A percentile compares a stretch with the other conserved stretches of the same genome.
Evolutionary conservation across 2,329 filamentous ascomycete genomes (phyloP).

Genomic region (Claviceps cyperi): DNA sequence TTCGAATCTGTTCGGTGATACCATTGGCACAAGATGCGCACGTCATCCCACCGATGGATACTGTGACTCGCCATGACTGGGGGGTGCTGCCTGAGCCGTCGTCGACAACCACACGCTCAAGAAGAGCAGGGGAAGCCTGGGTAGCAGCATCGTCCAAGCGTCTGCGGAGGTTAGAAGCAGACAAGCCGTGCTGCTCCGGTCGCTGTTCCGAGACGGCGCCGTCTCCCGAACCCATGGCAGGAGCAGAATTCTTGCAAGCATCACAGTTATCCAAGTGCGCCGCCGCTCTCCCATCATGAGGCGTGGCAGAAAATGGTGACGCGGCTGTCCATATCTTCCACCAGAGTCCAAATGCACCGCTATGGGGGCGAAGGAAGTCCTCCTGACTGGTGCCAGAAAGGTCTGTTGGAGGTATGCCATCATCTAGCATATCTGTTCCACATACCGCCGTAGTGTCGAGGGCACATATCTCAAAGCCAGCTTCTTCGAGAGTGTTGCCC

Average conservation of each 20-base stretch:
- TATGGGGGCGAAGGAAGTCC: conserved; percentile 8
- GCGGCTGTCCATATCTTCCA: conserved; percentile 17
- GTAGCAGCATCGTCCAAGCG: neutral
- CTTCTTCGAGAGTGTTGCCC: conserved; percentile 34
- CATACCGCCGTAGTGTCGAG: conserved; percentile 22
- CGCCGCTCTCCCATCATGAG: conserved; percentile 13
- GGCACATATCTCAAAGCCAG: conserved; percentile 44
- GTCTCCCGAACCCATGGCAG: conserved; percentile 5
- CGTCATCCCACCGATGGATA: conserved; percentile 60
- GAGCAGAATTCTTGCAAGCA: conserved; percentile 16
- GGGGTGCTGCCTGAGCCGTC: conserved; percentile 3
- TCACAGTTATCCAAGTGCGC: conserved; percentile 25
- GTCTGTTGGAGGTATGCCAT: conserved; percentile 8
- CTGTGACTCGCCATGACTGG: conserved; percentile 30
- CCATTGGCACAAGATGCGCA: conserved; percentile 54
- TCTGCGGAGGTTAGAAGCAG: conserved; percentile 5
- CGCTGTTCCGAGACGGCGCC: conserved; percentile 4
- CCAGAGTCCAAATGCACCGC: conserved; percentile 16
- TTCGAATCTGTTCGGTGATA: conserved; percentile 44
- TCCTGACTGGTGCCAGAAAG: conserved; percentile 11
- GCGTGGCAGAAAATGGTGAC: conserved; percentile 8
- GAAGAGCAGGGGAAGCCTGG: conserved; percentile 6
- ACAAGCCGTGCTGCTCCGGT: conserved; percentile 1
- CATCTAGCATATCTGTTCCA: conserved; percentile 12
- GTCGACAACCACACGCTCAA: conserved; percentile 13